Percentiles rank a stretch among this genome's conserved stretches.
Conservation (phyloP, 1,139 yeast species). For the Yamadazyma oceani region DNA sequence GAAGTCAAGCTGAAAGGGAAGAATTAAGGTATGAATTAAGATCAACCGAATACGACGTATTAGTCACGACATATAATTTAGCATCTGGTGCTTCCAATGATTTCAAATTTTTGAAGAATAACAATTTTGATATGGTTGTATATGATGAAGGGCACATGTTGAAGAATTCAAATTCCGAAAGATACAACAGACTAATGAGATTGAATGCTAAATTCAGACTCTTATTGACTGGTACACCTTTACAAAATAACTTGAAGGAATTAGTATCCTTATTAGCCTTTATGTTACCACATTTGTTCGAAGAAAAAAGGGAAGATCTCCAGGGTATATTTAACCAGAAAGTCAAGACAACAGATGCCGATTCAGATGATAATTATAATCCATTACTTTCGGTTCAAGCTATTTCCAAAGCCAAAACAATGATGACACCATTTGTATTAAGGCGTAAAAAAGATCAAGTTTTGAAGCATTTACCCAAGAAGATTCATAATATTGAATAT, state of each 20-base stretch:
- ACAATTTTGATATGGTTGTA: slow-evolving; percentile 81
- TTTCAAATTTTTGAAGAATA: slow-evolving; percentile 69
- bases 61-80: slow-evolving; percentile 89
- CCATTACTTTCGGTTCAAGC: slow-evolving; percentile 91
- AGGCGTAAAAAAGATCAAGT: slow-evolving; percentile 93
- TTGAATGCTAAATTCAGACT: slow-evolving; percentile 78
- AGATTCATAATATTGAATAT: slow-evolving; percentile 59
- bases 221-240: slow-evolving; percentile 92
- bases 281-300: slow-evolving; percentile 81
- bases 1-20: slow-evolving; percentile 79
- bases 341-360: slow-evolving; percentile 57
- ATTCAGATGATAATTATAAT: slow-evolving; percentile 52
- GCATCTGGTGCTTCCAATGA: slow-evolving; percentile 89
- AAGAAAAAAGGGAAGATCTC: slow-evolving; percentile 78
- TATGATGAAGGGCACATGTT: slow-evolving; percentile 98
- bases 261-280: slow-evolving; percentile 86
- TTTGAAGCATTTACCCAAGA: slow-evolving; percentile 80
- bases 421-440: slow-evolving; percentile 97
- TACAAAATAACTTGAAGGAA: slow-evolving; percentile 89
- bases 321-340: slow-evolving; percentile 81
- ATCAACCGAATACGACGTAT: slow-evolving; percentile 71
- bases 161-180: slow-evolving; percentile 83
- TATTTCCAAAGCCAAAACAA: slow-evolving; percentile 86
- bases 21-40: slow-evolving; percentile 73
- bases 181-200: slow-evolving; percentile 84